Base-by-base conservation (phyloP, 2,329 filamentous ascomycete genomes). In the Verticillium longisporum region DNA sequence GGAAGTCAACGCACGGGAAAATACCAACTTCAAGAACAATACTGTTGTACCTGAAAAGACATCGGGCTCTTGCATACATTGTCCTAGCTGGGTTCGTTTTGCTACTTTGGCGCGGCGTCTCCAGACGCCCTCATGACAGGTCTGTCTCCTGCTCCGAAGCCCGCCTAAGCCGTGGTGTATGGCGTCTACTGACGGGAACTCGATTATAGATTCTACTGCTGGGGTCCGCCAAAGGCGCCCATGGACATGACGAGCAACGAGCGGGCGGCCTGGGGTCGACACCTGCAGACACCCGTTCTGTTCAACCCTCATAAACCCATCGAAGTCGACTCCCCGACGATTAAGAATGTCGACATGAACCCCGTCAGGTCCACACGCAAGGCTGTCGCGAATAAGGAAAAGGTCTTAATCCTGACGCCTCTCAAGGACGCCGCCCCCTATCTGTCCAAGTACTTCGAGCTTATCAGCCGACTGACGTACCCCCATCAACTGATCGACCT, bases 171-270 rank as follows among this genome's bases (percentile, higher is more conserved):
- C 26, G 26, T 31, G 4, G 26, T 31, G 26, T 31, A 53, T 10
- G 10, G 3, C 9, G 11, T 53, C 53, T 36, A 31, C 61, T 62
- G 56, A 65, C 59, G 15, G 11, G 5, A n/a, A 31, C 36, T 9
- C 15, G 10, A 13, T 15, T 9, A 56, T 55, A 98, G 94, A 77
- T 97, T 96, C 77, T 96, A 97, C 78, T 99, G 95, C 80, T 98
- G 92, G 84, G 95, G 95, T 13, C 94, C 95, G 14, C 86, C 89
- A 31, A 97, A 96, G 80, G 86, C 95, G n/a, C 95, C 95, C 59
- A 96, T 96, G 87, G 87, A 95, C 66, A 97, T 99, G 92, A 86
- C 90, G 53, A 80, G 89, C 61, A 97, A 97, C 73, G 95, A 99
- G 73, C 89, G 94, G 74, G 88, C 88, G 64, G 84, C 91, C 66